Evolutionary conservation across 192 early-diverging fungal genomes (phyloP), one percentile per base, ranked within the genome.

Genomic region (Entomortierella parvispora): DNA sequence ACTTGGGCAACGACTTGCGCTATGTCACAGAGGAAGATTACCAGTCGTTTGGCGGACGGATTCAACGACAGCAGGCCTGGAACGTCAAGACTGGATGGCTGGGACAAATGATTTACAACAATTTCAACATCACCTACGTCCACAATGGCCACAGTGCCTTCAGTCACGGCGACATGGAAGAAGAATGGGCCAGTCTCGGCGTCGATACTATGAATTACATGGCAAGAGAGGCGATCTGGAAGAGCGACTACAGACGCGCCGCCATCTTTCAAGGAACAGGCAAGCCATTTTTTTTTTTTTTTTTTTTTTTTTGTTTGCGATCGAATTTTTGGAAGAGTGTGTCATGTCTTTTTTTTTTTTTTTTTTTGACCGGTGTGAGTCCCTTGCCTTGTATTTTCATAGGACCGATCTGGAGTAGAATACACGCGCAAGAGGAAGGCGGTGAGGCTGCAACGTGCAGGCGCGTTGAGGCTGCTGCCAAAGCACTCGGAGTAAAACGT

Each of bases 401-500:
- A 71, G 69, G 69, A 2, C 69, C 69, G 2, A 49, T 71, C n/a
- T 71, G 69, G 69, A 63, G 54, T 44, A 59, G 69, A n/a, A 45
- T 20, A 18, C 54, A 55, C 5, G 69, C 69, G 7, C 56, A 44
- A 4, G 42, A 62, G 26, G 69, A 71, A 29, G 69, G 51, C 8
- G 69, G 69, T 11, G 46, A 51, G n/a, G 26, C 4, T 4, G 40
- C 17, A 7, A 72, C 69, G 18, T 72, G 69, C 62, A 23, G 63
- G 22, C 28, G 45, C 54, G 42, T 72, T 20, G 55, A 72, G 40
- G 44, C 46, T 29, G 45, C 57, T 31, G 63, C 58, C 29, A 34
- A 64, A 18, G 26, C 32, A 9, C 69, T 72, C 17, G 69, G 69
- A 4, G 69, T 71, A 62, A 87, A 86, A 57, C 82, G 91, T 6